A percentile compares a stretch with the other conserved stretches of the same genome.
These are phyloP conservation scores for Coemansia sp. DNA, from an alignment of 192 early-diverging fungal species.

Conservation along the genomic window DNA sequence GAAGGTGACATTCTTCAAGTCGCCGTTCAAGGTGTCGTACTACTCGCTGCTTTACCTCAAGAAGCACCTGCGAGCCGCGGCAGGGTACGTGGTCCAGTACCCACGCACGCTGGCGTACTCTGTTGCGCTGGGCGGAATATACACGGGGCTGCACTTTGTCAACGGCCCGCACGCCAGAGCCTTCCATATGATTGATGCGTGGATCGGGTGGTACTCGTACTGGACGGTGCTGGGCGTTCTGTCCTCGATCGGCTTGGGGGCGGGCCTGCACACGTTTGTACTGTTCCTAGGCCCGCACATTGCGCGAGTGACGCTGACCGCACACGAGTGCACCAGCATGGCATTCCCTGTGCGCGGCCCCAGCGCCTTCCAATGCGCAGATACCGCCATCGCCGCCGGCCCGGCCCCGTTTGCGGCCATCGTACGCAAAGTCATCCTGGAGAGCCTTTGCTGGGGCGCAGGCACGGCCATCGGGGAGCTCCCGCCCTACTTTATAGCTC, in stretches of 20 bases:
- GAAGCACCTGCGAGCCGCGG: constrained; percentile 9
- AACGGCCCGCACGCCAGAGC: constrained; percentile 22
- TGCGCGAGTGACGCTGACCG: constrained; percentile 81
- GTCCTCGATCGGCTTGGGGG: constrained; percentile 89
- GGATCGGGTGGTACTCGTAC: constrained; percentile 78
- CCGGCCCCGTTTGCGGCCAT: constrained; percentile 58
- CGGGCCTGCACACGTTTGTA: constrained; percentile 92
- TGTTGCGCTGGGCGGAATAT: constrained; percentile 18
- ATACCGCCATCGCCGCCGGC: constrained; percentile 5
- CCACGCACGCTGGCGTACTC: constrained; percentile 34
- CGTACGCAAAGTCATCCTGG: constrained; percentile 62
- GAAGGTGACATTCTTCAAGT: constrained; percentile 30
- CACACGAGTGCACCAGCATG: constrained; percentile 71
- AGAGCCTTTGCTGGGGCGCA: constrained; percentile 87
- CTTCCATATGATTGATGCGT: constrained; percentile 49
- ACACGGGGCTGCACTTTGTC: constrained; percentile 38
- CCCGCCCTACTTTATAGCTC: constrained; percentile 91
- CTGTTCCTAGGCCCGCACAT: constrained; percentile 91
- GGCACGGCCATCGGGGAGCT: constrained; percentile 91
- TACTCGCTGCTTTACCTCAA: constrained; percentile 41
- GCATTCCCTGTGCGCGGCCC: constrained; percentile 69
- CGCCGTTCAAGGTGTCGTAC: constrained; percentile 44
- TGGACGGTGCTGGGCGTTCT: constrained; percentile 83
- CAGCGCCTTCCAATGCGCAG: constrained; percentile 47
- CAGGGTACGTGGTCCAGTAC: constrained; percentile 24